Percentiles rank a stretch among this genome's conserved stretches.
These are phyloP conservation scores for Xylariaceae sp. DNA, from an alignment of 2,329 filamentous ascomycete species.

Conservation along the genomic window DNA sequence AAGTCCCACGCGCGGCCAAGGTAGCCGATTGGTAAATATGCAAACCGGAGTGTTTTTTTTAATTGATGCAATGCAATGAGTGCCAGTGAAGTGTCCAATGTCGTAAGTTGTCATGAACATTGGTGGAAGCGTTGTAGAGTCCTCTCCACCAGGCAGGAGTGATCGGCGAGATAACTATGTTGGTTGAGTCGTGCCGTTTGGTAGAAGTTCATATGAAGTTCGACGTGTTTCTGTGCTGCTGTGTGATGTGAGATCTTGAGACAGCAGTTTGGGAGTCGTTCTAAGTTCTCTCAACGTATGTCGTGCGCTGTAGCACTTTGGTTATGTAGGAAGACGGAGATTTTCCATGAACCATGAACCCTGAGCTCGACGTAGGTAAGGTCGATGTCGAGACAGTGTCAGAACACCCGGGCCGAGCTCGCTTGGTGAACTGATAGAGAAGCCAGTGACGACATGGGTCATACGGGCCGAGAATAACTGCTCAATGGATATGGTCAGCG, in stretches of 20 bases:
- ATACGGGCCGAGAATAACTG: not conserved
- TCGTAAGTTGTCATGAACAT: not conserved
- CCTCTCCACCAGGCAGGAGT: not conserved
- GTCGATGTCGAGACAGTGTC: not conserved
- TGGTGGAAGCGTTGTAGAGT: not conserved
- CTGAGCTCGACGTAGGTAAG: not conserved
- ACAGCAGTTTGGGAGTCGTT: not conserved
- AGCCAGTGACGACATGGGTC: not conserved
- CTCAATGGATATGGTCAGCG: not conserved
- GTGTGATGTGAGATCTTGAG: not conserved
- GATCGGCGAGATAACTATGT: not conserved
- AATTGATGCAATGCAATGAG: not conserved
- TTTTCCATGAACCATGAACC: not conserved
- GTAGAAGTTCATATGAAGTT: not conserved
- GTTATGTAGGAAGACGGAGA: not conserved
- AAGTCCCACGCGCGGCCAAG: not conserved
- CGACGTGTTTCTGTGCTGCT: not conserved
- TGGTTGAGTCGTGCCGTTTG: not conserved
- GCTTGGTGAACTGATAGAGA: not conserved
- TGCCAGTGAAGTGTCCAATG: not conserved
- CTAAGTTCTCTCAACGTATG: not conserved
- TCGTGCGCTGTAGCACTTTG: not conserved
- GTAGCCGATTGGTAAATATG: constrained; percentile 5
- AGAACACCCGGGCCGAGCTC: not conserved
- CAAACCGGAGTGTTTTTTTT: not conserved